Evolutionary conservation across 768 basidiomycete species (phyloP), one percentile per base, ranked within the genome.

Genomic region (Termitomyces sp.): DNA sequence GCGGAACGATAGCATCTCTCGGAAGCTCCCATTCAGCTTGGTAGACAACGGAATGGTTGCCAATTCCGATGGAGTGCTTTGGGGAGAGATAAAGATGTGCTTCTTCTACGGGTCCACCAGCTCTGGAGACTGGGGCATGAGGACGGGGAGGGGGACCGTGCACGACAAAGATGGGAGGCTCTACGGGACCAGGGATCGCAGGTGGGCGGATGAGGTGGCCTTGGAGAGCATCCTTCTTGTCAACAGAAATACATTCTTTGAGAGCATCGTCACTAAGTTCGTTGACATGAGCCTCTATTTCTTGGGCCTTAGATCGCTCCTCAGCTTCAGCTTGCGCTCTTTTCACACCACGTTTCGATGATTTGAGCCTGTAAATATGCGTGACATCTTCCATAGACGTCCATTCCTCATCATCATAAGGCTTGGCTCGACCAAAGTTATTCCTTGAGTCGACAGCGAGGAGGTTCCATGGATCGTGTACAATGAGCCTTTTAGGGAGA

Each of bases 1-100:
- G 46, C 2, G 57, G 54, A n/a, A 56, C 10, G 47, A 60, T 21
- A 10, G 52, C 42, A 23, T 60, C 46, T 31, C 62, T 57, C 1
- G 62, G 60, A 7, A 63, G 54, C 53, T 60, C 62, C 71, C 77
- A 78, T 53, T 81, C 78, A 6, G 75, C 80, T 41, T 70, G 63
- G 61, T 80, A 79, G 0, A 82, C 80, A 35, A 67, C 46, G 0
- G 85, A 85, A 62, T 86, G 85, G 61, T 81, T 62, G 0, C 85
- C 84, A 0, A 14, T 0, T 5, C 83, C 84, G 7, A 74, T 58
- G 19, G 19, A 46, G 35, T 72, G 62, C 0, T 43, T 38, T 0
- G 75, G 72, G 1, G 74, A 73, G 51, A 86, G 58, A 54, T 82
- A 80, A 17, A 85, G 68, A 62, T 84, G 81, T 1, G 76, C 78